Percentiles rank a stretch among this genome's conserved stretches.
Conservation (phyloP, 768 basidiomycete species). For the Stropharia rugosoannulata region DNA sequence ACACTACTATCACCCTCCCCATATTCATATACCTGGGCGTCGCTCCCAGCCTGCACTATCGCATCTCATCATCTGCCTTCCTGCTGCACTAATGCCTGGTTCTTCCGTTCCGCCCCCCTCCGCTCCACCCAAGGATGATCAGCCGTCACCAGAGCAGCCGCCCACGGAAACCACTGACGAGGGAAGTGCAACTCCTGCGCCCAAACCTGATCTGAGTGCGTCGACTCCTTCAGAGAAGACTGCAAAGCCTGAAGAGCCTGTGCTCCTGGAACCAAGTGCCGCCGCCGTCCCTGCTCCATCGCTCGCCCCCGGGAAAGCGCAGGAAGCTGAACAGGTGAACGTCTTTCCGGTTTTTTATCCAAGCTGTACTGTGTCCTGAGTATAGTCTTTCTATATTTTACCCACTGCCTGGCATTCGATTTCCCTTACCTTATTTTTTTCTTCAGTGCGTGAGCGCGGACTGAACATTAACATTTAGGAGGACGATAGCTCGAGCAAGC, state of each 20-base stretch:
- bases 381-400: neutral
- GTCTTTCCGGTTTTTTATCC: neutral
- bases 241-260: neutral
- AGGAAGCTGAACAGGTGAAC: conserved; percentile 2
- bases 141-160: conserved; percentile 9
- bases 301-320: neutral
- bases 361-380: neutral
- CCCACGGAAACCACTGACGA: conserved; percentile 8
- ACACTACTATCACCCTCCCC: conserved; percentile 2
- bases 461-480: conserved; percentile 9
- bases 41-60: neutral
- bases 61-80: conserved; percentile 8
- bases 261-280: neutral
- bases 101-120: conserved; percentile 13
- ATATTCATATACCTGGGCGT: conserved; percentile 3
- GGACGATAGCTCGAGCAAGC: neutral
- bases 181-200: conserved; percentile 2
- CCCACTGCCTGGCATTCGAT: neutral
- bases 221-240: neutral
- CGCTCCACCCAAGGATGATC: conserved; percentile 13
- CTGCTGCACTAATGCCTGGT: conserved; percentile 17
- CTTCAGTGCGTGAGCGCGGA: neutral
- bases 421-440: neutral
- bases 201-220: conserved; percentile 1
- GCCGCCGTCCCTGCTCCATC: neutral